Conservation (phyloP, 495 filamentous ascomycete species). For the Hypomontagnella submonticulosa region DNA sequence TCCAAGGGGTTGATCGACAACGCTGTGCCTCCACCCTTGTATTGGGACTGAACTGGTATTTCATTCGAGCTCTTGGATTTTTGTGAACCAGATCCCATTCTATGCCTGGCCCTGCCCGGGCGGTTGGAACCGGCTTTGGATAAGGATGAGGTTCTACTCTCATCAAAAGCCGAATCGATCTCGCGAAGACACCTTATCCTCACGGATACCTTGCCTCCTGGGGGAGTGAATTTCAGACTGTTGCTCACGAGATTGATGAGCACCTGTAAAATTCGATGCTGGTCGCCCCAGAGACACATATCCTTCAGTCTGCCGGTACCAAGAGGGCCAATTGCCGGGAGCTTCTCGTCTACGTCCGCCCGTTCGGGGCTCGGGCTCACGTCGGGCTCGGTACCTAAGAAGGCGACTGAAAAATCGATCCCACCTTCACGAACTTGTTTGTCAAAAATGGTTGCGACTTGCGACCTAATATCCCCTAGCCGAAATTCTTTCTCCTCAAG, state of each 20-base stretch:
- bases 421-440: slow-evolving; percentile 84
- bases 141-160: slow-evolving; percentile 61
- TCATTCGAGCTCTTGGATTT: slow-evolving; percentile 59
- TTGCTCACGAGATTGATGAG: slow-evolving; percentile 95
- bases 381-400: slow-evolving; percentile 64
- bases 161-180: slow-evolving; percentile 50
- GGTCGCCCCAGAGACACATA: slow-evolving; percentile 86
- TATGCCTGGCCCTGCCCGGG: slow-evolving; percentile 52
- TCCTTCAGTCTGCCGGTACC: slow-evolving; percentile 75
- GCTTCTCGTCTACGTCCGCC: slow-evolving; percentile 51
- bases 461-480: slow-evolving; percentile 79
- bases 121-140: slow-evolving; percentile 58
- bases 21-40: slow-evolving; percentile 54
- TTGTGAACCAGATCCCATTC: slow-evolving; percentile 61
- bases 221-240: slow-evolving; percentile 90
- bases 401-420: slow-evolving; percentile 77
- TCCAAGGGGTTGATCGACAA: slow-evolving; percentile 68
- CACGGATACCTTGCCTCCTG: slow-evolving; percentile 76
- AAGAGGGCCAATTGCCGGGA: slow-evolving; percentile 64
- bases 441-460: slow-evolving; percentile 85
- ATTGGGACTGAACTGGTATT: slow-evolving; percentile 39
- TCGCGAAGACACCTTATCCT: slow-evolving; percentile 78
- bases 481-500: slow-evolving; percentile 89
- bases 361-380: slow-evolving; percentile 47
- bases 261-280: slow-evolving; percentile 87